Evolutionary conservation across 768 basidiomycete species (phyloP).

Genomic region (Galerina sulciceps): DNA sequence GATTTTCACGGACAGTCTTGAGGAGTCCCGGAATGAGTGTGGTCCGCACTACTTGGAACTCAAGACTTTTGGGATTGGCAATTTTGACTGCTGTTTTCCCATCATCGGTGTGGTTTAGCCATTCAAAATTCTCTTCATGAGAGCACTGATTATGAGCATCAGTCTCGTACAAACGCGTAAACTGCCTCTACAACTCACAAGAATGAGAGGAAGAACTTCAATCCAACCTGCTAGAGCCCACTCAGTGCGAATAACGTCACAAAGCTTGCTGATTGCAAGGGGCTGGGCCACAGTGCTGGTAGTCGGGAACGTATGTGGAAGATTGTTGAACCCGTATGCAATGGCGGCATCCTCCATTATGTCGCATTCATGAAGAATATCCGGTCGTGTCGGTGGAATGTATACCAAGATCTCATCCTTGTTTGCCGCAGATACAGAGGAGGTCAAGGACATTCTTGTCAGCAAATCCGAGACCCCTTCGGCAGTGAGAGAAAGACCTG

Average conservation of each 20-base stretch:
- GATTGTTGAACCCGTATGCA: constrained; percentile 97
- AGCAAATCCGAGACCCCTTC: constrained; percentile 74
- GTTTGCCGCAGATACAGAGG: constrained; percentile 54
- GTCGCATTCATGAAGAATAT: constrained; percentile 98
- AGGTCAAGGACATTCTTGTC: constrained; percentile 79
- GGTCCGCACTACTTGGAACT: constrained; percentile 98
- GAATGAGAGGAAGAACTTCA: constrained; percentile 91
- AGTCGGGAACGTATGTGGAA: constrained; percentile 88
- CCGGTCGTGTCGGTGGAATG: constrained; percentile 94
- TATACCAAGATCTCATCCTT: constrained; percentile 74
- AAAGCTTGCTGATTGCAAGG: constrained; percentile 85
- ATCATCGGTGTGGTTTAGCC: constrained; percentile 86
- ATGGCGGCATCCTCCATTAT: constrained; percentile 98
- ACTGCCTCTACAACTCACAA: constrained; percentile 55
- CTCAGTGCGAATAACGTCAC: constrained; percentile 85
- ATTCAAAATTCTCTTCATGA: constrained; percentile 97
- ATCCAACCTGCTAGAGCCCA: constrained; percentile 97
- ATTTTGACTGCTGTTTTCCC: constrained; percentile 84
- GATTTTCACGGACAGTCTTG: constrained; percentile 97
- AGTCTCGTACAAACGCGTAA: neutral
- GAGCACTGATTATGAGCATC: constrained; percentile 77
- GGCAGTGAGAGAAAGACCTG: constrained; percentile 76
- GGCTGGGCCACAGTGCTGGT: constrained; percentile 97
- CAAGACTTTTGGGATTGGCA: constrained; percentile 95
- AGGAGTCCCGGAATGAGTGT: constrained; percentile 94